These are phyloP conservation scores for Tubosaeta sp. DNA, from an alignment of 768 basidiomycete genomes.

Conservation along the genomic window DNA sequence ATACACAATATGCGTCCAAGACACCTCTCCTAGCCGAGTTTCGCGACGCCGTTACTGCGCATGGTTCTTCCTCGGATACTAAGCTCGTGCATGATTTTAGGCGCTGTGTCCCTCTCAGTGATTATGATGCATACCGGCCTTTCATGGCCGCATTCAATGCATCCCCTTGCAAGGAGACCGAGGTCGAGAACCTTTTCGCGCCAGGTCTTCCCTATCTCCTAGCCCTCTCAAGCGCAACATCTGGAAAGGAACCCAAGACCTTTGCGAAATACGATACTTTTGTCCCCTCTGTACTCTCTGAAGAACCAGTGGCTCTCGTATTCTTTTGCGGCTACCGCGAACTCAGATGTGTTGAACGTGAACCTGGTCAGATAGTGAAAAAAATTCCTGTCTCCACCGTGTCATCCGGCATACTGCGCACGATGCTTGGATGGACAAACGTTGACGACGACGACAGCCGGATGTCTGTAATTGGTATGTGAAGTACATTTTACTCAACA, in stretches of 20 bases:
- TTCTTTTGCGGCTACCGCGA: neutral
- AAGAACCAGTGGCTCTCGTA: neutral
- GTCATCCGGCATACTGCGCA: neutral
- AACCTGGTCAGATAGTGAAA: neutral
- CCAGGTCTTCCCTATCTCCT: constrained; percentile 10
- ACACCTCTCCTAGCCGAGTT: too few species aligned
- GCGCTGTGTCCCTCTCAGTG: neutral
- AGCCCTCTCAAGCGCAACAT: neutral
- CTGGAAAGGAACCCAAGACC: too few species aligned
- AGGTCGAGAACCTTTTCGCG: constrained; percentile 10
- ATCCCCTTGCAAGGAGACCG: constrained; percentile 3
- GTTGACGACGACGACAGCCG: constrained; percentile 1
- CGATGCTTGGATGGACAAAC: neutral
- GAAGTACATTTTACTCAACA: neutral
- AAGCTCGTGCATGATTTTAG: constrained; percentile 1
- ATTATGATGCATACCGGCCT: constrained; percentile 8
- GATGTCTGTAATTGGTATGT: neutral
- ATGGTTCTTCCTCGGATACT: neutral
- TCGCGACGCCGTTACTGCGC: too few species aligned
- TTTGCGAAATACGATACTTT: too few species aligned
- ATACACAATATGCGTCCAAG: too few species aligned
- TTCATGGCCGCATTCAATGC: constrained; percentile 6
- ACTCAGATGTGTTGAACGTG: neutral
- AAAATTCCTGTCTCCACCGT: neutral
- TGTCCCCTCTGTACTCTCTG: neutral